Evolutionary conservation across 202 grass and related monocot species (phyloP), one percentile per base, ranked within the genome.

Genomic region (Zoysia matrella): DNA sequence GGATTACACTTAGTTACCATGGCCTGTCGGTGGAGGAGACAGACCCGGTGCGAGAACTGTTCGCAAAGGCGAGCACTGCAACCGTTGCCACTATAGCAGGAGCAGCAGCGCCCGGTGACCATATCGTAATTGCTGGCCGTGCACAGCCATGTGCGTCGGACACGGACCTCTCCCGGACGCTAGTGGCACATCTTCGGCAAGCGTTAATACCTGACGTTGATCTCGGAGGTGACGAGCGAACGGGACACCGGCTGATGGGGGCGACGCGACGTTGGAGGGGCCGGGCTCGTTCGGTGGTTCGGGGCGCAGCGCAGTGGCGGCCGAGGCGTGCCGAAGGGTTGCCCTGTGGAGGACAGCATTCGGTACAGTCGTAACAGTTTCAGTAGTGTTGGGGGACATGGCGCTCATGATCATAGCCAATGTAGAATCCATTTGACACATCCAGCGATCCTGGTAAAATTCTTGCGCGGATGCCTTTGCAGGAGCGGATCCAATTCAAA

Each of bases 1-100:
- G 39, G 56, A 49, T 56, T 30, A 46, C 58, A 53, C 66, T 49
- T 61, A 45, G 22, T 7, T 47, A 45, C 44, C 43, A 51, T 74
- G 41, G 67, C 51, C 5, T 69, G 82, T 78, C 74, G 82, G 82
- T 55, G 52, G 73, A 60, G 67, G 54, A 53, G 82, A 71, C 65
- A 71, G 47, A 16, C 71, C 60, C 11, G 56, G 55, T 77, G 66
- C 54, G 55, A 64, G 73, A 4, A 77, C 73, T 77, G 73, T 84
- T 53, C 13, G 8, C 46, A 0, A 76, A 64, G 70, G 53, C 22
- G 22, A 77, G 73, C 65, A 63, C 18, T 11, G 46, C 4, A 61
- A 8, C 73, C 45, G 30, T 39, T 51, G 12, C 11, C 15, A 42
- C 60, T 41, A n/a, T 30, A 30, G 74, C 6, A 41, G 50, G 5